Conservation (phyloP, 2,329 filamentous ascomycete species). For the Phialophora tarda region DNA sequence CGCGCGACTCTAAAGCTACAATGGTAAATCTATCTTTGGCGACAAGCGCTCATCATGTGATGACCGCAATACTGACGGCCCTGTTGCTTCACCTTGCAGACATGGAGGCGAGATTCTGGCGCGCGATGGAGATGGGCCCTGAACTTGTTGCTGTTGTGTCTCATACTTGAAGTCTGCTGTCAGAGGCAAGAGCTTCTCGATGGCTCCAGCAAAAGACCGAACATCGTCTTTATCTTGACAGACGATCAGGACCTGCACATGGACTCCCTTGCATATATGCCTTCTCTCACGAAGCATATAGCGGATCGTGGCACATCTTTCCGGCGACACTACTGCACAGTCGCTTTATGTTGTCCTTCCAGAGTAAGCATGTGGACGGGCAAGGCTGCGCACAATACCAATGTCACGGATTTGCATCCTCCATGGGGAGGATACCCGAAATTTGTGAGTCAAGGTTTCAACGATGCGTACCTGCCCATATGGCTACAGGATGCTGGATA, state of each 20-base stretch:
- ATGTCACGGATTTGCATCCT: conserved; percentile 65
- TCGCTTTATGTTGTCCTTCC: conserved; percentile 70
- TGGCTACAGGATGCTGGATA: conserved; percentile 61
- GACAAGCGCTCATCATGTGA: neutral
- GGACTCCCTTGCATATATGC: conserved; percentile 67
- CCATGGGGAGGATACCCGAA: conserved; percentile 55
- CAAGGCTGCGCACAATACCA: conserved; percentile 71
- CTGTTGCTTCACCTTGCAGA: neutral
- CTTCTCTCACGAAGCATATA: conserved; percentile 62
- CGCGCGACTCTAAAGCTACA: neutral
- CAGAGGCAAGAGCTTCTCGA: neutral
- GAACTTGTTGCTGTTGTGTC: neutral
- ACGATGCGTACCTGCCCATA: conserved; percentile 57
- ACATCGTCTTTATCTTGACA: conserved; percentile 70
- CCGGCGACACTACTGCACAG: conserved; percentile 69
- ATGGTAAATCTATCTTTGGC: neutral
- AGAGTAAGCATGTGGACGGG: conserved; percentile 70
- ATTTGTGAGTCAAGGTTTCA: conserved; percentile 58
- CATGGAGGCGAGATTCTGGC: neutral
- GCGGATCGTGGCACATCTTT: conserved; percentile 64
- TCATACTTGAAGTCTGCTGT: neutral
- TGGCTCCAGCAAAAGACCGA: conserved; percentile 47
- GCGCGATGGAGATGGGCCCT: neutral
- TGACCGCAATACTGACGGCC: neutral
- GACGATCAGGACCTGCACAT: conserved; percentile 71